Percentiles rank a stretch among this genome's conserved stretches.
phyloP scores from a whole-genome alignment of 192 early-diverging fungal species.

The Rhizophagus prolifer region DNA sequence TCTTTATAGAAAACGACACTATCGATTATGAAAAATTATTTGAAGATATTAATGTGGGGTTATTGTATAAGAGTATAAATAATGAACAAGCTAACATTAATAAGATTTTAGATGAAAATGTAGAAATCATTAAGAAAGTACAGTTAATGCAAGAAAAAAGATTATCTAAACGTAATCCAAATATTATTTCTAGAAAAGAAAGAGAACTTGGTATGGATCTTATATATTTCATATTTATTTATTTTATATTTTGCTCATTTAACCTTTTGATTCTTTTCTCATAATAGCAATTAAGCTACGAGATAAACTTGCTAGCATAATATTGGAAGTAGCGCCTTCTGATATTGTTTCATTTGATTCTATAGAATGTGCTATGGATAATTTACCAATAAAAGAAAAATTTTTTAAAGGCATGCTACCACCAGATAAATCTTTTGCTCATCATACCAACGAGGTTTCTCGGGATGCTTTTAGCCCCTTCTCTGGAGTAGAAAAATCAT shows the following conservation, averaged over 20 bases:
- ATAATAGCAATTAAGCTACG: constrained; percentile 37
- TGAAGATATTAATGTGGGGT: not conserved
- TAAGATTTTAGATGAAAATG: constrained; percentile 6
- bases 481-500: not conserved
- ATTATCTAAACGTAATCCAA: not conserved
- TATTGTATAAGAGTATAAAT: not conserved
- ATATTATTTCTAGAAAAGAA: not conserved
- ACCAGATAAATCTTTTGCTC: constrained; percentile 47
- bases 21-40: not conserved
- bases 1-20: not conserved
- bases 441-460: constrained; percentile 37
- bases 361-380: constrained; percentile 44
- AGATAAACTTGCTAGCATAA: constrained; percentile 36
- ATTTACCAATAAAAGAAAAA: constrained; percentile 41
- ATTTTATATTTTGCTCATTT: not conserved
- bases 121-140: not conserved
- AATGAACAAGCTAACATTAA: not conserved
- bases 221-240: not conserved
- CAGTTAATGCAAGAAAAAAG: not conserved
- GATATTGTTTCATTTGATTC: constrained; percentile 34
- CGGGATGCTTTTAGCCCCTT: not conserved
- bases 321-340: constrained; percentile 38
- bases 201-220: not conserved
- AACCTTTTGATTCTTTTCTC: not conserved
- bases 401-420: constrained; percentile 51